Evolutionary conservation across 2,329 filamentous ascomycete species (phyloP).

Genomic region (Stagonosporopsis rhizophila): DNA sequence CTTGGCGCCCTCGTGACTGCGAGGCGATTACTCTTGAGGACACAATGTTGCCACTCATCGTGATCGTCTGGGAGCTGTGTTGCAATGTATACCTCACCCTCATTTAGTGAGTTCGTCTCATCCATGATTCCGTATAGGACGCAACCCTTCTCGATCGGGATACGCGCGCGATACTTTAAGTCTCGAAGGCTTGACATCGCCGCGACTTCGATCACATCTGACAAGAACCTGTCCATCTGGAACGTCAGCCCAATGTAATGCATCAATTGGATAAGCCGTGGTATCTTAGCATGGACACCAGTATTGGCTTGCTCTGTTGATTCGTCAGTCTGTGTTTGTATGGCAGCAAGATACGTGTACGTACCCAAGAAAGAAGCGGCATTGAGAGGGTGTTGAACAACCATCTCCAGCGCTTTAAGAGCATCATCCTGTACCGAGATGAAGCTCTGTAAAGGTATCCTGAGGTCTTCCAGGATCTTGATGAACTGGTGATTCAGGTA

Average conservation of each 20-base stretch:
- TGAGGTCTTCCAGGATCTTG: conserved; percentile 85
- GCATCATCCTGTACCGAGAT: conserved; percentile 68
- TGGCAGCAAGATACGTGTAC: background rate
- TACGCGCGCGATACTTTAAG: conserved; percentile 80
- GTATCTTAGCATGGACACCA: conserved; percentile 66
- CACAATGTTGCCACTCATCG: conserved; percentile 20
- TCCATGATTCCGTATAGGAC: conserved; percentile 86
- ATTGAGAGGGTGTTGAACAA: conserved; percentile 65
- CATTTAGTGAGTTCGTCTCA: conserved; percentile 72
- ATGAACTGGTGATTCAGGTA: conserved; percentile 81
- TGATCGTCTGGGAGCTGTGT: conserved; percentile 54
- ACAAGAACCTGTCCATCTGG: conserved; percentile 71
- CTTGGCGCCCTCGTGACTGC: conserved; percentile 81
- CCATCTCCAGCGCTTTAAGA: conserved; percentile 64
- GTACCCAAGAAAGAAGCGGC: conserved; percentile 68
- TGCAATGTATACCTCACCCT: conserved; percentile 73
- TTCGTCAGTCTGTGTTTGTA: background rate
- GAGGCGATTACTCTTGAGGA: conserved; percentile 50
- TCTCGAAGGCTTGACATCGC: conserved; percentile 74
- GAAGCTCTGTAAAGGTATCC: conserved; percentile 66
- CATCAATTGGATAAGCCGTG: conserved; percentile 68
- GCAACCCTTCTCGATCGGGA: conserved; percentile 72
- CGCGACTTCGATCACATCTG: conserved; percentile 72
- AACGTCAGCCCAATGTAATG: conserved; percentile 68
- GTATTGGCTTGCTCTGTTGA: conserved; percentile 61